Evolutionary conservation across 371 early-diverging fungal species (phyloP).

Genomic region (Blakeslea trispora): DNA sequence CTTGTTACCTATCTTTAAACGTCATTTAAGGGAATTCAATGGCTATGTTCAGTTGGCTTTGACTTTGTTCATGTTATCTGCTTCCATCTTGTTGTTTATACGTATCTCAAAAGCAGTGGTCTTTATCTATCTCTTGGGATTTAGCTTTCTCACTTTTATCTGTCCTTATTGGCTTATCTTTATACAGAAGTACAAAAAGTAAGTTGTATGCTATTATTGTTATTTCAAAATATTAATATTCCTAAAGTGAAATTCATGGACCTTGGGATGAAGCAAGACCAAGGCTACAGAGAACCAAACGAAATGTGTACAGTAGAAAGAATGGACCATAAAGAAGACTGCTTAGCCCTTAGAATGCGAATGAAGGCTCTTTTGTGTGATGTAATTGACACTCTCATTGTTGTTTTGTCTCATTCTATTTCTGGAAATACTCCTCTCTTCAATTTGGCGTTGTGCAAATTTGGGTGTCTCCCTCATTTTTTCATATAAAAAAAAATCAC

Average conservation of each 20-base stretch:
- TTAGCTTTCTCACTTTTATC: constrained; percentile 79
- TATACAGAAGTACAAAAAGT: constrained; percentile 94
- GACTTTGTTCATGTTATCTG: constrained; percentile 61
- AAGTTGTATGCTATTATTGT: too few relatives aligned
- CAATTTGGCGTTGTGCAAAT: too few relatives aligned
- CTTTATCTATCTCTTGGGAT: constrained; percentile 64
- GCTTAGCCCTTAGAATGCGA: too few relatives aligned
- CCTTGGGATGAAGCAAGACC: constrained; percentile 97
- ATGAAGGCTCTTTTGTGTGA: too few relatives aligned
- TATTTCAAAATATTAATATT: too few relatives aligned
- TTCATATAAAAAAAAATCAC: too few relatives aligned
- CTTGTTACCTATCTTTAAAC: constrained; percentile 86
- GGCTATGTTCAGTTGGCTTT: constrained; percentile 56
- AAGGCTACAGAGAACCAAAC: constrained; percentile 53
- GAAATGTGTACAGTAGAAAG: constrained; percentile 35
- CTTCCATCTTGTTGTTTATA: constrained; percentile 63
- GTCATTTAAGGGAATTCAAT: constrained; percentile 55
- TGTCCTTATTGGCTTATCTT: constrained; percentile 92
- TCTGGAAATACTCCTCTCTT: too few relatives aligned
- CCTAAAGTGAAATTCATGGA: constrained; percentile 84
- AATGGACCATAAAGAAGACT: too few relatives aligned
- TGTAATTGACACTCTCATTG: too few relatives aligned
- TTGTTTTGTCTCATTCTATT: too few relatives aligned
- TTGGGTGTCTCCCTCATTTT: too few relatives aligned
- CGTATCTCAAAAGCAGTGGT: constrained; percentile 74